Percentiles rank a stretch among this genome's conserved stretches.
phyloP scores from a whole-genome alignment of 768 basidiomycete genomes.

The Boletus bicolor region DNA sequence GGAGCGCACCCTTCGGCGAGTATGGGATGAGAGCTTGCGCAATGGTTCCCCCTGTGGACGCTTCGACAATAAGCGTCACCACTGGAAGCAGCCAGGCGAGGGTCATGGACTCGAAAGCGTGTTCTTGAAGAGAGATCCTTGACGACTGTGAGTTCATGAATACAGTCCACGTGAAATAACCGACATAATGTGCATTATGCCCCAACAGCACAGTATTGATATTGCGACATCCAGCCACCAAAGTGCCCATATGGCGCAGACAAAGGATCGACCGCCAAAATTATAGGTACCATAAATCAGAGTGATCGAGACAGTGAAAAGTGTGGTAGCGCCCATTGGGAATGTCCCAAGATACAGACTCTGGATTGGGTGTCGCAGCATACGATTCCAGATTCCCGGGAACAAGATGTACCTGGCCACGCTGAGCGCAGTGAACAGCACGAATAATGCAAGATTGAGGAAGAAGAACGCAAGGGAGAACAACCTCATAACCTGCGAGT shows the following conservation, averaged over 20 bases:
- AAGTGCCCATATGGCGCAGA: constrained; percentile 56
- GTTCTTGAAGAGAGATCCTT: constrained; percentile 59
- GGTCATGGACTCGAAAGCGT: constrained; percentile 54
- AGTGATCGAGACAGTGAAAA: constrained; percentile 49
- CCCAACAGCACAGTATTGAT: constrained; percentile 58
- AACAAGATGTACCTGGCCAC: constrained; percentile 51
- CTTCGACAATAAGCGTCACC: constrained; percentile 67
- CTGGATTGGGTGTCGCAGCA: constrained; percentile 49
- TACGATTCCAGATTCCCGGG: constrained; percentile 47
- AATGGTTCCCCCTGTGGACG: constrained; percentile 63
- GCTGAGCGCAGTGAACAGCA: constrained; percentile 44
- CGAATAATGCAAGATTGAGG: constrained; percentile 55
- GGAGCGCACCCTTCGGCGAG: constrained; percentile 46
- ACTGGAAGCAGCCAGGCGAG: constrained; percentile 73
- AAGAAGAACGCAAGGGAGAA: constrained; percentile 54
- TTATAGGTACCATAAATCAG: constrained; percentile 42
- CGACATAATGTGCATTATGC: constrained; percentile 64
- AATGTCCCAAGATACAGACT: constrained; percentile 47
- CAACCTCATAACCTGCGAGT: constrained; percentile 38
- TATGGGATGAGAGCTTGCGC: constrained; percentile 45
- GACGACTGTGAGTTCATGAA: constrained; percentile 2
- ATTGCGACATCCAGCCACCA: constrained; percentile 68
- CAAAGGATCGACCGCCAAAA: constrained; percentile 50
- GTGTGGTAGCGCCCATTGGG: constrained; percentile 61
- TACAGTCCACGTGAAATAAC: constrained; percentile 27